Evolutionary conservation across 1,139 yeast species (phyloP).

Genomic region (Sugiyamaella neomexicana): DNA sequence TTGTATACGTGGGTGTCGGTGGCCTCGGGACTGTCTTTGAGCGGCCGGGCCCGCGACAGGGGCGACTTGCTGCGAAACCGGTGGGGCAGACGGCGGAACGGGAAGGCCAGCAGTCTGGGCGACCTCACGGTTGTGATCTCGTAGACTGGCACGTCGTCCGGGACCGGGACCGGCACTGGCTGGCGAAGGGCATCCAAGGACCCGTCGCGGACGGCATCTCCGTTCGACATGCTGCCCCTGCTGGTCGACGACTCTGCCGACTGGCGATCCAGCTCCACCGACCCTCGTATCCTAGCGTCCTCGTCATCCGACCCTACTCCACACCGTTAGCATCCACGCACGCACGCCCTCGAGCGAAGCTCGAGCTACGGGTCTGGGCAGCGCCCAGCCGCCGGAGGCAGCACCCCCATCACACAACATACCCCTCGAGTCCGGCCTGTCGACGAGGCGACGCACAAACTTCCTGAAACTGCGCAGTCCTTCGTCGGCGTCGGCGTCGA

Average conservation of each 20-base stretch:
- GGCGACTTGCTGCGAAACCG: constrained; percentile 11
- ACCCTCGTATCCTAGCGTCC: neutral
- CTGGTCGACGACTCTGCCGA: neutral
- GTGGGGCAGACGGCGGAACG: neutral
- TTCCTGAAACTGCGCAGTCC: neutral
- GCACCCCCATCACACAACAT: neutral
- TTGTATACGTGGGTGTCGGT: too few species aligned
- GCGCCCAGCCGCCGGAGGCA: neutral
- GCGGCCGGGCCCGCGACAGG: neutral
- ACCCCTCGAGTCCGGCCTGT: neutral
- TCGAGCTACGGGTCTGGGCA: neutral
- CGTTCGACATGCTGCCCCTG: constrained; percentile 1
- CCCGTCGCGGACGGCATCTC: neutral
- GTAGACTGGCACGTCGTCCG: neutral
- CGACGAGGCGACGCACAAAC: neutral
- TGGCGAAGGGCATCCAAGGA: too few species aligned
- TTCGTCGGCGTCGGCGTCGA: too few species aligned
- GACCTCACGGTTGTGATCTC: constrained; percentile 2
- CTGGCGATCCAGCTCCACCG: neutral
- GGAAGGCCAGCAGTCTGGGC: neutral
- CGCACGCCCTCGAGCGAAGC: neutral
- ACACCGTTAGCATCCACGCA: neutral
- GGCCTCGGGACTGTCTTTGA: neutral
- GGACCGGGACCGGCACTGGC: neutral
- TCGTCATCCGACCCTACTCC: neutral